Evolutionary conservation across 768 basidiomycete species (phyloP), one percentile per base, ranked within the genome.

Genomic region (Tulasnella sp.): DNA sequence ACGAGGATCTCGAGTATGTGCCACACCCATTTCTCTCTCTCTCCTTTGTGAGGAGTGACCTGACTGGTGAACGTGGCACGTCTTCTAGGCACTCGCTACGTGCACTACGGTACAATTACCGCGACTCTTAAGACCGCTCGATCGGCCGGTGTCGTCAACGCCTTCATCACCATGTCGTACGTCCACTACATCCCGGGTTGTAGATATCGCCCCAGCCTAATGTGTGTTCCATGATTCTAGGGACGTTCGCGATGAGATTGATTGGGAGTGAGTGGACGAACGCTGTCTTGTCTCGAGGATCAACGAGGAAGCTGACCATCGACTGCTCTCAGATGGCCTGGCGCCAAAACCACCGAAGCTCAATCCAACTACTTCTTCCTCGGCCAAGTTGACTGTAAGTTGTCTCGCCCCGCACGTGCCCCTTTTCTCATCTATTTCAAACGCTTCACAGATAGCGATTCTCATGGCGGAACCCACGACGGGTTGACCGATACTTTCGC

Each of bases 101-200:
- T 96, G 3, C 91, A 94, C 84, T 96, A 95, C 82, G 95, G 94
- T 46, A 90, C 86, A 18, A 89, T 95, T 82, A 93, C 92, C 46
- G 87, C 92, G 56, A 88, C 86, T 77, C 92, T 94, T 82, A 94
- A 94, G 86, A 92, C 46, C 27, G 40, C 78, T 39, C 44, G 56
- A 46, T 80, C 56, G 40, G 44, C 44, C 38, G 75, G 62, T 76
- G 74, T 56, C 72, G 42, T 48, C 58, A 80, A 42, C n/a, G 74
- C 79, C 12, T 93, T 93, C 85, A 93, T 94, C 83, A 92, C 92
- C 7, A 95, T 95, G 94, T 86, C 85, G 24, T 90, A 92, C 34
- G 52, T 68, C 38, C 40, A 44, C 19, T 44, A 0, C 81, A 88
- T 94, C n/a, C 82, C 94, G 93, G 84, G 93, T 31, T 36, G 16